phyloP scores from a whole-genome alignment of 164 flowering plant genomes.

The Magnolia officinalis region DNA sequence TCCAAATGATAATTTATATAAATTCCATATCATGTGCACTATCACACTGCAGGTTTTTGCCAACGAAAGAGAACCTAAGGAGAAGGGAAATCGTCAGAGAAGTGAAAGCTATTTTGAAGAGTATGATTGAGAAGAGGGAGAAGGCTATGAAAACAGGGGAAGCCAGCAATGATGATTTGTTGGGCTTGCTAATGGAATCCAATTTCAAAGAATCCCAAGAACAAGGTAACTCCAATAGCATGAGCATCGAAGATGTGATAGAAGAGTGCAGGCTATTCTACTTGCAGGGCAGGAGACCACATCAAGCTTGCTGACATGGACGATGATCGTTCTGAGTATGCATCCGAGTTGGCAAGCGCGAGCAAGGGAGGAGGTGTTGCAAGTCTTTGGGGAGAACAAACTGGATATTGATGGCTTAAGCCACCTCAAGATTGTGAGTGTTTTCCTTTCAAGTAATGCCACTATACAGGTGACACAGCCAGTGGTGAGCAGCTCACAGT shows the following conservation, averaged over 20 bases:
- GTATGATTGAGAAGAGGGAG: conserved; percentile 35
- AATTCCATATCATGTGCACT: not conserved
- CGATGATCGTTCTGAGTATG: conserved; percentile 13
- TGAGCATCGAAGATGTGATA: conserved; percentile 31
- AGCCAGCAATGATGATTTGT: conserved; percentile 34
- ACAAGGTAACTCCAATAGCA: conserved; percentile 20
- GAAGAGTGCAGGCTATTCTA: conserved; percentile 20
- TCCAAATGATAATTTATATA: not conserved
- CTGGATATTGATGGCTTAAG: conserved; percentile 36
- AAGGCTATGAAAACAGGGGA: conserved; percentile 15
- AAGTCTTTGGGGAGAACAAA: conserved; percentile 30
- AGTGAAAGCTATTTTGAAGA: conserved; percentile 16
- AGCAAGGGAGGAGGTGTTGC: conserved; percentile 21
- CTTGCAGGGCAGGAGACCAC: conserved; percentile 21
- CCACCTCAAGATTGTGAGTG: conserved; percentile 49
- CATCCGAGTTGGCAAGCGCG: conserved; percentile 11
- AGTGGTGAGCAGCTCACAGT: not conserved
- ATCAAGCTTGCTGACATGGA: conserved; percentile 16
- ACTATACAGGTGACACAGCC: not conserved
- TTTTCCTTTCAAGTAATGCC: not conserved
- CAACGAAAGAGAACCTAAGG: conserved; percentile 44
- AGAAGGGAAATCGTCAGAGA: conserved; percentile 31
- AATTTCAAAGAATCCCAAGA: conserved; percentile 28
- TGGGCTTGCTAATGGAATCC: conserved; percentile 46
- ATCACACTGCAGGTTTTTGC: conserved; percentile 33